A percentile compares a stretch with the other conserved stretches of the same genome.
Evolutionary conservation across 768 basidiomycete species (phyloP).

Genomic region (Cubamyces sp.): DNA sequence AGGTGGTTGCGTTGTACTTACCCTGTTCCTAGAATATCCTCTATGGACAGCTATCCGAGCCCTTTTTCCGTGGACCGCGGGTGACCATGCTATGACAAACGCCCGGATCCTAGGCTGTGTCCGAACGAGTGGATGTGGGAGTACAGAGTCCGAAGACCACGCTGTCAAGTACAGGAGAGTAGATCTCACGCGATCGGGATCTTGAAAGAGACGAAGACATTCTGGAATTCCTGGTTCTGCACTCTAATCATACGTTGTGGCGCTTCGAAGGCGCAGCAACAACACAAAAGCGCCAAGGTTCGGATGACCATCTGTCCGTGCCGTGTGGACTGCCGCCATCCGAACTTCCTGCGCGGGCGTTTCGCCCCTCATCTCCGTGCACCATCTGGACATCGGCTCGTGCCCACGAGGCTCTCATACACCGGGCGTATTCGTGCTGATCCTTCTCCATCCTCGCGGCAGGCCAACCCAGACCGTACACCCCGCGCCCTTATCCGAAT

Average conservation of each 20-base stretch:
- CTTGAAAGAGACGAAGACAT: not conserved
- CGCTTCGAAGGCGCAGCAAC: slow-evolving; percentile 2
- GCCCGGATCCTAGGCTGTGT: slow-evolving; percentile 3
- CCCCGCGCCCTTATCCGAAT: not conserved
- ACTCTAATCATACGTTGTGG: slow-evolving; percentile 18
- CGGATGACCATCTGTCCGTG: not conserved
- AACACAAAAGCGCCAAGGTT: too few relatives aligned
- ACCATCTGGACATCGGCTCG: slow-evolving; percentile 15
- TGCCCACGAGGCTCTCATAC: slow-evolving; percentile 24
- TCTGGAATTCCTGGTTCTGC: slow-evolving; percentile 10
- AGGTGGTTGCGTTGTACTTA: not conserved
- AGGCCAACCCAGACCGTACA: not conserved
- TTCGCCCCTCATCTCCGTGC: slow-evolving; percentile 4
- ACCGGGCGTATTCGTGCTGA: slow-evolving; percentile 15
- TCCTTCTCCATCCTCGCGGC: slow-evolving; percentile 16
- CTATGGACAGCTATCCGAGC: not conserved
- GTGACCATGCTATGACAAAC: not conserved
- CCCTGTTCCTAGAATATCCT: not conserved
- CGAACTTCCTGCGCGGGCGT: not conserved
- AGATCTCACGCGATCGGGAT: slow-evolving; percentile 19
- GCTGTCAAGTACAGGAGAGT: slow-evolving; percentile 12
- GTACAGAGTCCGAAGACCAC: slow-evolving; percentile 8
- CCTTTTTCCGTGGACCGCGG: not conserved
- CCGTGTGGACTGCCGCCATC: not conserved
- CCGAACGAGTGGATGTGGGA: not conserved